Evolutionary conservation across 768 basidiomycete genomes (phyloP).

Genomic region (Leucosporidium creatinivorum): DNA sequence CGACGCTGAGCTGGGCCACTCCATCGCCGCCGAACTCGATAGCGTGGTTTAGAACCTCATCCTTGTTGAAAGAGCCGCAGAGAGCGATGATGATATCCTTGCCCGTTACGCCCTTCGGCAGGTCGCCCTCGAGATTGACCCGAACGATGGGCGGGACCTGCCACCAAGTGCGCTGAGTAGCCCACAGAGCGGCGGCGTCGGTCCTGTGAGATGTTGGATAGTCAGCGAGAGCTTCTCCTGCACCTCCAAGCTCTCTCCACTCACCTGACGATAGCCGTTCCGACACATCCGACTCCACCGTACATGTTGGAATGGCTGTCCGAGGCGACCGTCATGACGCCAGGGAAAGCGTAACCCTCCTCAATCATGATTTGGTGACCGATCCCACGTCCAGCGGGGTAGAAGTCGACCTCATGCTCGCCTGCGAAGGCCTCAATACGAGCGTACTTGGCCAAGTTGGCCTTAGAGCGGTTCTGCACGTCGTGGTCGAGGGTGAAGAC

Average conservation of each 20-base stretch:
- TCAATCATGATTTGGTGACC: slow-evolving; percentile 97
- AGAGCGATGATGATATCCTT: slow-evolving; percentile 98
- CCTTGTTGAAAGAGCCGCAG: slow-evolving; percentile 89
- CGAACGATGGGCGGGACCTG: slow-evolving; percentile 95
- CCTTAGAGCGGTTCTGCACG: slow-evolving; percentile 83
- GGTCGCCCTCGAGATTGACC: slow-evolving; percentile 74
- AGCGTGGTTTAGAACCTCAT: slow-evolving; percentile 93
- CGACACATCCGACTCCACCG: slow-evolving; percentile 92
- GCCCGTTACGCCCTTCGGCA: slow-evolving; percentile 85
- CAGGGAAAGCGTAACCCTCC: slow-evolving; percentile 95
- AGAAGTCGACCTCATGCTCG: slow-evolving; percentile 80
- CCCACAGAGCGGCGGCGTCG: slow-evolving; percentile 92
- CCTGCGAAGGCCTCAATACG: slow-evolving; percentile 86
- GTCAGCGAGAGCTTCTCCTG: neutral
- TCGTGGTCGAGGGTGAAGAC: slow-evolving; percentile 98
- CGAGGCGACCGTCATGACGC: slow-evolving; percentile 72
- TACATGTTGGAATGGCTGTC: slow-evolving; percentile 70
- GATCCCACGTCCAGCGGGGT: slow-evolving; percentile 93
- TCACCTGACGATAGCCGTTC: slow-evolving; percentile 90
- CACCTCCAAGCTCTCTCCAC: slow-evolving; percentile 4
- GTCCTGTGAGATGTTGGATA: slow-evolving; percentile 38
- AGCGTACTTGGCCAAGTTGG: slow-evolving; percentile 87
- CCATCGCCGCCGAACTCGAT: slow-evolving; percentile 94
- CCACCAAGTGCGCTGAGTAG: slow-evolving; percentile 99
- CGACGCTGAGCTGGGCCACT: slow-evolving; percentile 64